Evolutionary conservation across 768 basidiomycete species (phyloP).

Genomic region (Brasilioporus rufonigricans): DNA sequence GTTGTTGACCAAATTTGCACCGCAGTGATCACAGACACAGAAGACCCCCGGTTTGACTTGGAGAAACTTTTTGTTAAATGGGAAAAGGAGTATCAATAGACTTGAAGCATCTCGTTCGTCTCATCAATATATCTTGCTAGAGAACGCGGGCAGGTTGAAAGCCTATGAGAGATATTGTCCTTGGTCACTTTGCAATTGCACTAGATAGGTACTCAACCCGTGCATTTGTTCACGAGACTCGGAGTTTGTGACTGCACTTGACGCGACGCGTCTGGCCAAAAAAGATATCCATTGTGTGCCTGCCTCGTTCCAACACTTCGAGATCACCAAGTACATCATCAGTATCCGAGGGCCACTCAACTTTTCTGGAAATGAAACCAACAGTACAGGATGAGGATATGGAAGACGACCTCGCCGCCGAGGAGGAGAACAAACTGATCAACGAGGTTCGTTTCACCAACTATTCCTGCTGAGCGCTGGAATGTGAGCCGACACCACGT

Average conservation of each 20-base stretch:
- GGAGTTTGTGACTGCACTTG: background rate
- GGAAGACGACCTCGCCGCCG: constrained; percentile 77
- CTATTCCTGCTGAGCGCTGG: background rate
- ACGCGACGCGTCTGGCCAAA: constrained; percentile 29
- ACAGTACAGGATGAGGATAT: constrained; percentile 55
- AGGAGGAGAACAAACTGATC: constrained; percentile 86
- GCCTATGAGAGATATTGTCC: background rate
- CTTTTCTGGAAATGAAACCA: constrained; percentile 41
- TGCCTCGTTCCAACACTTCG: background rate
- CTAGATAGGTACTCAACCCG: constrained; percentile 8
- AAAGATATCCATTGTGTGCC: background rate
- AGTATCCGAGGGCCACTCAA: background rate
- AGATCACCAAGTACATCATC: background rate
- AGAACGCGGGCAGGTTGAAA: constrained; percentile 15
- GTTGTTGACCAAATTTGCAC: constrained; percentile 11
- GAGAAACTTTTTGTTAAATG: constrained; percentile 82
- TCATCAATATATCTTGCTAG: constrained; percentile 29
- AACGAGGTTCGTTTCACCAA: constrained; percentile 60
- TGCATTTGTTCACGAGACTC: background rate
- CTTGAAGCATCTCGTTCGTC: constrained; percentile 16
- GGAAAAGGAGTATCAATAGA: constrained; percentile 66
- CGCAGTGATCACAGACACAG: constrained; percentile 88
- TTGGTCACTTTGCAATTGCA: constrained; percentile 1
- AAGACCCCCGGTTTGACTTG: constrained; percentile 93
- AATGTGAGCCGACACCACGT: constrained; percentile 9